phyloP scores from a whole-genome alignment of 2,329 filamentous ascomycete genomes.

The Pseudogymnoascus sp. region DNA sequence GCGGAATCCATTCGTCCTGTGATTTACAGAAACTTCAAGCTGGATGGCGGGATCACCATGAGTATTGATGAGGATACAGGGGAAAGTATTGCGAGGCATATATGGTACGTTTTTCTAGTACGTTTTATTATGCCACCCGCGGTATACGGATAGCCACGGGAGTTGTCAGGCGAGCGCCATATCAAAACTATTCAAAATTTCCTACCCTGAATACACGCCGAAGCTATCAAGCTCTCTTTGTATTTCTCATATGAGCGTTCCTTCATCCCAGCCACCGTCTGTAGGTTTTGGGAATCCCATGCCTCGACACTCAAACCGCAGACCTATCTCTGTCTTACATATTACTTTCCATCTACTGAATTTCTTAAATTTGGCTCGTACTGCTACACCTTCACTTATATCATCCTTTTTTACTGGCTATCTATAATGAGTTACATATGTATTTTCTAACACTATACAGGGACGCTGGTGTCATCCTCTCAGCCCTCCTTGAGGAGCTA shows the following conservation, averaged over 20 bases:
- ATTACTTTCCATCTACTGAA: background rate
- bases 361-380: background rate
- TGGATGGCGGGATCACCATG: constrained; percentile 12
- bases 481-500: constrained; percentile 25
- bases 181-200: too few relatives aligned
- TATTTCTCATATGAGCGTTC: background rate
- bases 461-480: constrained; percentile 33
- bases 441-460: constrained; percentile 24
- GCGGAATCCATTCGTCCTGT: background rate
- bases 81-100: constrained; percentile 64
- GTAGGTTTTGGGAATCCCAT: background rate
- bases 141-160: background rate
- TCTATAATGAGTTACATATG: constrained; percentile 2
- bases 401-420: background rate
- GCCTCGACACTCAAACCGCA: background rate
- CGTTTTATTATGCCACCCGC: background rate
- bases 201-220: too few relatives aligned
- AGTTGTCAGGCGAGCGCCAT: background rate
- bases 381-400: background rate
- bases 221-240: too few relatives aligned
- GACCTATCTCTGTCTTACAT: background rate
- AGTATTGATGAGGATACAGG: constrained; percentile 62
- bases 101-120: constrained; percentile 45
- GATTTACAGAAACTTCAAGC: background rate
- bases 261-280: background rate